phyloP scores from a whole-genome alignment of 1,284 basidiomycete genomes.

The Lentinus polychrous region DNA sequence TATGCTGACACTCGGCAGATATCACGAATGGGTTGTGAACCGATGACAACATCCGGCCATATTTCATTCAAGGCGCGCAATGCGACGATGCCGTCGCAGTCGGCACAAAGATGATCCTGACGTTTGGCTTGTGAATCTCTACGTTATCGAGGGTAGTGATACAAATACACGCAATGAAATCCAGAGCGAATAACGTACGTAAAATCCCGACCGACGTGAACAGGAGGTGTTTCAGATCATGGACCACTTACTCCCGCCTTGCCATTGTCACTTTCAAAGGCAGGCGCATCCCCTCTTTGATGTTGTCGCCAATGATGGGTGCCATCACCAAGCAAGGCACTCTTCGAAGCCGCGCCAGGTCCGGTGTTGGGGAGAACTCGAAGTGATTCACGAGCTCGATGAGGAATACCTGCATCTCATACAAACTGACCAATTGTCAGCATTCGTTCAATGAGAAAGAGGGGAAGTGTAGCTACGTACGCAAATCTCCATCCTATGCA shows the following conservation, averaged over 20 bases:
- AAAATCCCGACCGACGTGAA: no score
- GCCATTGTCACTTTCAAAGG: constrained; percentile 40
- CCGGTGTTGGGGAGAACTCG: constrained; percentile 36
- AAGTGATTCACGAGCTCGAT: constrained; percentile 47
- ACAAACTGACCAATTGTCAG: constrained; percentile 13
- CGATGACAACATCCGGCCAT: no score
- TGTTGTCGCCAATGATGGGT: constrained; percentile 46
- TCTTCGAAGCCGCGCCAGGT: constrained; percentile 35
- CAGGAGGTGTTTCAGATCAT: neutral
- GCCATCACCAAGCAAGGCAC: constrained; percentile 48
- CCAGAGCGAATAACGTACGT: no score
- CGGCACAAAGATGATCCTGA: no score
- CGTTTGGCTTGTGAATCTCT: no score
- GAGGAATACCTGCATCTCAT: constrained; percentile 40
- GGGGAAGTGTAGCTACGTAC: constrained; percentile 15
- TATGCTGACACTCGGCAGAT: no score
- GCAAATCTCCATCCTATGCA: constrained; percentile 31
- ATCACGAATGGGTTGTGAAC: no score
- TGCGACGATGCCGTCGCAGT: no score
- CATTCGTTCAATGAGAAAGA: neutral
- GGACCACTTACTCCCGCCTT: constrained; percentile 15
- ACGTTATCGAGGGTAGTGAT: no score
- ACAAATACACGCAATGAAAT: no score
- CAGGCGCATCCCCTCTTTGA: constrained; percentile 42
- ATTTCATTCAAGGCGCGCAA: no score